Conservation (phyloP, 2,329 filamentous ascomycete species). For the Rhinocladiella mackenziei region DNA sequence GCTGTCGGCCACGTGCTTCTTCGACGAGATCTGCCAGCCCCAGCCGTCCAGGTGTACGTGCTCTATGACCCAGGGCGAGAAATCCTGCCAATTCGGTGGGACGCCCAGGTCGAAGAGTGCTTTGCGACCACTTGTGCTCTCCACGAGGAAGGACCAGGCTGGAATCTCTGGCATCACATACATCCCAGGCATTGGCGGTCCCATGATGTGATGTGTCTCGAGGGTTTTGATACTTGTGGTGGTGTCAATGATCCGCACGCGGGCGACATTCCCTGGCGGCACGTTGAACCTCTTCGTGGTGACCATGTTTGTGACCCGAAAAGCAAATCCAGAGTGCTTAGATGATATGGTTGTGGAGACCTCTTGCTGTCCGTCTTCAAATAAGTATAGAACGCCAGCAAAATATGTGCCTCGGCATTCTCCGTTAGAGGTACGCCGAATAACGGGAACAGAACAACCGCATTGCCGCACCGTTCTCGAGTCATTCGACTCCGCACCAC, state of each 20-base stretch:
- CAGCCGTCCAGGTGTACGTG: conserved; percentile 11
- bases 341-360: not conserved
- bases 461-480: too few relatives aligned
- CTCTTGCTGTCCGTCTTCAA: not conserved
- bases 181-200: conserved; percentile 19
- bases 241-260: conserved; percentile 22
- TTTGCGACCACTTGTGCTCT: conserved; percentile 15
- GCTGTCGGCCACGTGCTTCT: conserved; percentile 27
- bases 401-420: not conserved
- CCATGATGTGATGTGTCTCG: conserved; percentile 12
- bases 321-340: not conserved
- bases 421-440: not conserved
- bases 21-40: conserved; percentile 20
- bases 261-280: conserved; percentile 11
- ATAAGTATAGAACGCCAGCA: not conserved
- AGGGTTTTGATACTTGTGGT: conserved; percentile 20
- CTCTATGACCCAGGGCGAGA: conserved; percentile 11
- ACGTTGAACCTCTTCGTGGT: conserved; percentile 11
- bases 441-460: not conserved
- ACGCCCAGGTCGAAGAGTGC: conserved; percentile 35
- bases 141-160: conserved; percentile 22
- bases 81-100: conserved; percentile 32
- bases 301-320: conserved; percentile 4
- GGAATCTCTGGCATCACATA: conserved; percentile 15
- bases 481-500: too few relatives aligned